phyloP scores from a whole-genome alignment of 2,329 filamentous ascomycete species.

The Endoconidiophora polonica region DNA sequence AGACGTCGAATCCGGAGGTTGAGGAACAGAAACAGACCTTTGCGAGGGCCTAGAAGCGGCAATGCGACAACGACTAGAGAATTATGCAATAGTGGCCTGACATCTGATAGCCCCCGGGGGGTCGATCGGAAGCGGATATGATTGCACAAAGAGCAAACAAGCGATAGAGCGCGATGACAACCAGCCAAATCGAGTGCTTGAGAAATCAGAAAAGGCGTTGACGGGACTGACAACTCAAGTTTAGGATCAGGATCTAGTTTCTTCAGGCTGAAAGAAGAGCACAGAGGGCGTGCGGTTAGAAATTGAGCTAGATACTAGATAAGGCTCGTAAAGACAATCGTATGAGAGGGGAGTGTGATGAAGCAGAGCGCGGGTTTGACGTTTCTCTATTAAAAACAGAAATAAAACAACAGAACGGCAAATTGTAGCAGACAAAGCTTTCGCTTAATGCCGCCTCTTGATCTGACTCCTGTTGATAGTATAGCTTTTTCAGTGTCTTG shows the following conservation, averaged over 20 bases:
- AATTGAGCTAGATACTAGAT: too few species aligned
- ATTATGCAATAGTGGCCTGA: constrained; percentile 14
- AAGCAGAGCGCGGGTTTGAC: neutral
- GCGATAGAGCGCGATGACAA: neutral
- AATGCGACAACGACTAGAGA: neutral
- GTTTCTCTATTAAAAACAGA: neutral
- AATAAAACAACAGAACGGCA: neutral
- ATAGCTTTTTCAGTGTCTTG: too few species aligned
- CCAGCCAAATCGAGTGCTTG: too few species aligned
- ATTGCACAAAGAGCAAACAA: constrained; percentile 8
- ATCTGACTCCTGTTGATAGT: too few species aligned
- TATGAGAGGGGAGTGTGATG: constrained; percentile 1
- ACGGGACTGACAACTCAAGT: neutral
- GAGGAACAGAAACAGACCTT: neutral
- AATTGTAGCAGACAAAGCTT: neutral
- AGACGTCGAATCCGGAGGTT: neutral
- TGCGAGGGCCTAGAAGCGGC: neutral
- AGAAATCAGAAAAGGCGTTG: neutral
- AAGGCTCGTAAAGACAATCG: neutral
- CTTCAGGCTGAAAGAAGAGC: neutral
- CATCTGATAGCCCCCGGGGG: constrained; percentile 10
- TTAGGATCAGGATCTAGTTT: neutral
- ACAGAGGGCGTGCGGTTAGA: neutral
- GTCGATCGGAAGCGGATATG: constrained; percentile 12
- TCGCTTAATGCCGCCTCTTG: too few species aligned